phyloP scores from a whole-genome alignment of 2,329 filamentous ascomycete species.

The Calonectria ilicicola region DNA sequence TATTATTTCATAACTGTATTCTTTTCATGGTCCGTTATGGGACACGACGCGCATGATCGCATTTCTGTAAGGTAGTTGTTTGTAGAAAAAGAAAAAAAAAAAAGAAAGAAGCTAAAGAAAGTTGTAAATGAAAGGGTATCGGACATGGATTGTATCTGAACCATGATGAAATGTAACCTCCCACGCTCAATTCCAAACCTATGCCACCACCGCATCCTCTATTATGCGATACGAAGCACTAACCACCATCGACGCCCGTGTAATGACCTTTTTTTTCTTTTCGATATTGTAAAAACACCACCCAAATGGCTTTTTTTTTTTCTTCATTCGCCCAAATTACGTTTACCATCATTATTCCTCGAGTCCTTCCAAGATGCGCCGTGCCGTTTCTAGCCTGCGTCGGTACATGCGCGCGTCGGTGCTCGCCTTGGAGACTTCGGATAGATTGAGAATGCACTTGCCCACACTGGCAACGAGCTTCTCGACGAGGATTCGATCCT shows the following conservation, averaged over 20 bases:
- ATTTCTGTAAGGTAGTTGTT: not conserved
- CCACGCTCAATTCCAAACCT: constrained; percentile 37
- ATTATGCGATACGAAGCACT: constrained; percentile 29
- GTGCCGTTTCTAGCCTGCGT: constrained; percentile 79
- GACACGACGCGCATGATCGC: not conserved
- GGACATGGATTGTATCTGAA: constrained; percentile 40
- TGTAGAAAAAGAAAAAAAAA: not conserved
- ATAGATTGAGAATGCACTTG: constrained; percentile 69
- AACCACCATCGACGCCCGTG: constrained; percentile 24
- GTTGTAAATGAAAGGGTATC: constrained; percentile 41
- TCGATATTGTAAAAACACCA: not conserved
- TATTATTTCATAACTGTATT: not conserved
- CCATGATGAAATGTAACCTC: constrained; percentile 40
- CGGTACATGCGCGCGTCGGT: constrained; percentile 74
- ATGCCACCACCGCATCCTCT: constrained; percentile 20
- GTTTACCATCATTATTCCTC: constrained; percentile 52
- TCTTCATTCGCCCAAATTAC: not conserved
- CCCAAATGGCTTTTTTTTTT: constrained; percentile 13
- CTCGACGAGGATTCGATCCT: constrained; percentile 72
- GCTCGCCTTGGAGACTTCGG: constrained; percentile 65
- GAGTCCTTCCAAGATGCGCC: constrained; percentile 78
- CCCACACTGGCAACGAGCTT: constrained; percentile 70
- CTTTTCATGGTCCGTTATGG: not conserved
- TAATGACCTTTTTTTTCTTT: constrained; percentile 24
- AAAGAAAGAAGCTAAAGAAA: constrained; percentile 6